phyloP scores from a whole-genome alignment of 148 eudicot species.

The Selenicereus undatus region DNA sequence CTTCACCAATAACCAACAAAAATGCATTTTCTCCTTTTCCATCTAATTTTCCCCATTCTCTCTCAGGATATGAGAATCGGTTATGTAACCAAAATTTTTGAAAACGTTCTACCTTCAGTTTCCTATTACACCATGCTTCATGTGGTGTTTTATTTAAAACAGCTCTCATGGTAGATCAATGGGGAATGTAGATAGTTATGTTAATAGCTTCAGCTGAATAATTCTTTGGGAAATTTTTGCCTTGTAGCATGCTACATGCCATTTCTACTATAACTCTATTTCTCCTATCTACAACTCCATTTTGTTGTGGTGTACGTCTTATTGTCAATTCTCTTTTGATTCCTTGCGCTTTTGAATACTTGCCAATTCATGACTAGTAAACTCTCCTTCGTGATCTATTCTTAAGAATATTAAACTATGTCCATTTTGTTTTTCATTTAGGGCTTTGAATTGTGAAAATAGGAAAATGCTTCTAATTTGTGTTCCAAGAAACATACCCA shows the following conservation, averaged over 20 bases:
- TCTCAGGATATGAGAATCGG: background rate
- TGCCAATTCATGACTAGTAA: background rate
- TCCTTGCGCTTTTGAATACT: conserved; percentile 10
- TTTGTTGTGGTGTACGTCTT: conserved; percentile 19
- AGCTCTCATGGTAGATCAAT: background rate
- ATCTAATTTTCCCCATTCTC: conserved; percentile 14
- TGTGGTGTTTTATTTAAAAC: background rate
- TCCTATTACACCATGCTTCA: background rate
- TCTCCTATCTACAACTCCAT: conserved; percentile 8
- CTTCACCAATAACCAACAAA: background rate
- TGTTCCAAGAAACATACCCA: no score
- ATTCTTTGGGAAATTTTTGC: background rate
- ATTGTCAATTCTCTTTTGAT: conserved; percentile 11
- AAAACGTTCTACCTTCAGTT: background rate
- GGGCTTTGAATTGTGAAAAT: no score
- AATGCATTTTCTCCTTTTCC: conserved; percentile 1
- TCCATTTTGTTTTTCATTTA: no score
- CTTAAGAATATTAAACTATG: no score
- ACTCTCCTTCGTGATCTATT: background rate
- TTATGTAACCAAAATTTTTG: background rate
- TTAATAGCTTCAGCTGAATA: conserved; percentile 12
- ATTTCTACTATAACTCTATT: conserved; percentile 16
- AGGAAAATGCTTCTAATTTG: no score
- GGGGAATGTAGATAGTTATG: background rate
- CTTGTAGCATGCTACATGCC: conserved; percentile 8